Percentiles rank a stretch among this genome's conserved stretches.
These are phyloP conservation scores for Mucor irregularis DNA, from an alignment of 371 early-diverging fungal genomes.

Conservation along the genomic window DNA sequence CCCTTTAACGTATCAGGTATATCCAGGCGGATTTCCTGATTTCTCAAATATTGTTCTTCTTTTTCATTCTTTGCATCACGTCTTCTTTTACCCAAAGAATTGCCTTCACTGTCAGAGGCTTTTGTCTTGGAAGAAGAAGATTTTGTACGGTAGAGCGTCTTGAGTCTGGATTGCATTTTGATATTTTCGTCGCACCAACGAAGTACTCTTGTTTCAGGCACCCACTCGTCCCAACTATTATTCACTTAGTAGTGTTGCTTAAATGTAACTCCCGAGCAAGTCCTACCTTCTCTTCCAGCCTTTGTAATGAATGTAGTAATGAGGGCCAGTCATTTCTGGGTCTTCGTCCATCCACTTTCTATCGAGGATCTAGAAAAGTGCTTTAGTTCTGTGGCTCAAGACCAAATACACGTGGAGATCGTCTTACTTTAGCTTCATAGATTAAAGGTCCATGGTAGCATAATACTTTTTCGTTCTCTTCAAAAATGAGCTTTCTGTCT, in stretches of 20 bases:
- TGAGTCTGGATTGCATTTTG: conserved; percentile 74
- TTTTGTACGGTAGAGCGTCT: conserved; percentile 46
- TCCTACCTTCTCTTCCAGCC: conserved; percentile 93
- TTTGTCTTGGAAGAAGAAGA: neutral
- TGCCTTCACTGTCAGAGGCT: neutral
- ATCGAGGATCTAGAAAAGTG: conserved; percentile 28
- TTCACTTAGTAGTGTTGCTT: neutral
- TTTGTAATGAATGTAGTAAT: conserved; percentile 95
- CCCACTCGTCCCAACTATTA: conserved; percentile 98
- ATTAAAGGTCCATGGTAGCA: conserved; percentile 96
- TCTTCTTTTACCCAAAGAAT: conserved; percentile 12
- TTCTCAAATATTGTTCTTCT: conserved; percentile 60
- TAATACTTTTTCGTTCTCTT: conserved; percentile 78
- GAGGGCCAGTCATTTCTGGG: conserved; percentile 65
- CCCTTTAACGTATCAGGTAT: conserved; percentile 89
- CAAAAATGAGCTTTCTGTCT: conserved; percentile 21
- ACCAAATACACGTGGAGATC: neutral
- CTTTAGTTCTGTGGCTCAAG: neutral
- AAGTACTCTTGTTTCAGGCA: conserved; percentile 84
- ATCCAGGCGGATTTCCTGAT: conserved; percentile 84
- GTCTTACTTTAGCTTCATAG: conserved; percentile 93
- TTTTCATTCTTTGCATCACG: conserved; percentile 12
- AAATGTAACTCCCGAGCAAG: neutral
- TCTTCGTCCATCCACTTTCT: conserved; percentile 34
- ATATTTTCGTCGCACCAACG: conserved; percentile 84